phyloP scores from a whole-genome alignment of 345 rosid species.

The Gossypium australe region DNA sequence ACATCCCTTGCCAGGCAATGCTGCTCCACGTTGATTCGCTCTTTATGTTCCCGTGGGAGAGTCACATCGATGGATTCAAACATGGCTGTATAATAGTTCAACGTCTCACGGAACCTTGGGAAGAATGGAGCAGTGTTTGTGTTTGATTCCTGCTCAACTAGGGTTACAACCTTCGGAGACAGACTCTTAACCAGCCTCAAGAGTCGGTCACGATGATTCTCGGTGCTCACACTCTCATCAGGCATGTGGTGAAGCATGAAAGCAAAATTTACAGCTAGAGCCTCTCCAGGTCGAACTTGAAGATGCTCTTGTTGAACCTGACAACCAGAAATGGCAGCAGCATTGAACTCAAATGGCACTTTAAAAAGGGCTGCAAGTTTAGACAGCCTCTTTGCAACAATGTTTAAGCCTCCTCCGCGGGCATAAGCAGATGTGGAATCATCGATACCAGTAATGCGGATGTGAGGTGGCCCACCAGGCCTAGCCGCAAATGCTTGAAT shows the following conservation, averaged over 20 bases:
- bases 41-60: slow-evolving; percentile 63
- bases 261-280: slow-evolving; percentile 83
- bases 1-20: slow-evolving; percentile 87
- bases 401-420: slow-evolving; percentile 64
- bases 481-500: slow-evolving; percentile 95
- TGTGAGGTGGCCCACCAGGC: slow-evolving; percentile 84
- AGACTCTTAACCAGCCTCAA: slow-evolving; percentile 65
- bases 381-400: slow-evolving; percentile 56
- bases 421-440: slow-evolving; percentile 83
- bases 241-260: slow-evolving; percentile 83
- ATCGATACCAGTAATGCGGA: slow-evolving; percentile 73
- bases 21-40: slow-evolving; percentile 82
- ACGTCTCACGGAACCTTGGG: slow-evolving; percentile 71
- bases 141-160: slow-evolving; percentile 88
- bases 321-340: slow-evolving; percentile 46
- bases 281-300: slow-evolving; percentile 46
- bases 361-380: slow-evolving; percentile 57
- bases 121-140: slow-evolving; percentile 81
- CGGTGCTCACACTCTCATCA: slow-evolving; percentile 82
- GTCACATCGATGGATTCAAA: slow-evolving; percentile 85
- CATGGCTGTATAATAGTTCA: slow-evolving; percentile 73
- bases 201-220: slow-evolving; percentile 69
- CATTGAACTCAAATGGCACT: slow-evolving; percentile 83
- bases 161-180: slow-evolving; percentile 83
- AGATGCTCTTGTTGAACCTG: slow-evolving; percentile 46